Evolutionary conservation across 768 basidiomycete genomes (phyloP).

Genomic region (Lyophyllum semitale): DNA sequence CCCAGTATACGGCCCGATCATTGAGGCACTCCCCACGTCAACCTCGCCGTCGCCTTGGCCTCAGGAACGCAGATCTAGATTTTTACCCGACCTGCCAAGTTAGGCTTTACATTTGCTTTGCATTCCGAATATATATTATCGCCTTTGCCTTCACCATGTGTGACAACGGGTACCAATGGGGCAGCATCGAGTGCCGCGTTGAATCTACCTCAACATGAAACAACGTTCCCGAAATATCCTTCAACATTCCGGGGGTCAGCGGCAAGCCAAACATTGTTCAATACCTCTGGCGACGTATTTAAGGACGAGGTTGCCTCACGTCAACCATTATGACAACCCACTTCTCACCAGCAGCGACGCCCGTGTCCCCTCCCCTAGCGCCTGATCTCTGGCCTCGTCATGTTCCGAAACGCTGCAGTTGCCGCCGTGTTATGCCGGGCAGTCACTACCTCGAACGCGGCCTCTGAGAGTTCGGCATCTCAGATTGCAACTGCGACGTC

Average conservation of each 20-base stretch:
- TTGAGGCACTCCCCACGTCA: background rate
- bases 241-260: background rate
- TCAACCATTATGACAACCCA: background rate
- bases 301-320: background rate
- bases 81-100: background rate
- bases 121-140: background rate
- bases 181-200: background rate
- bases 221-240: background rate
- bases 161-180: background rate
- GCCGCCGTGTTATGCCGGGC: no score
- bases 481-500: background rate
- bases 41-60: background rate
- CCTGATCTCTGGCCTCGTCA: background rate
- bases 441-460: no score
- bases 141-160: background rate
- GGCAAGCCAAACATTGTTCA: slow-evolving; percentile 1
- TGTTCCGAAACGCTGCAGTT: background rate
- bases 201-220: background rate
- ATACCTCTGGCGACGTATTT: background rate
- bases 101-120: no score
- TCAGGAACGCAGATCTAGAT: no score
- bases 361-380: background rate
- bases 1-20: background rate
- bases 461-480: background rate
- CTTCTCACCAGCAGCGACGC: background rate